Conservation (phyloP, 2,329 filamentous ascomycete species). For the Metarhizium robertsii region DNA sequence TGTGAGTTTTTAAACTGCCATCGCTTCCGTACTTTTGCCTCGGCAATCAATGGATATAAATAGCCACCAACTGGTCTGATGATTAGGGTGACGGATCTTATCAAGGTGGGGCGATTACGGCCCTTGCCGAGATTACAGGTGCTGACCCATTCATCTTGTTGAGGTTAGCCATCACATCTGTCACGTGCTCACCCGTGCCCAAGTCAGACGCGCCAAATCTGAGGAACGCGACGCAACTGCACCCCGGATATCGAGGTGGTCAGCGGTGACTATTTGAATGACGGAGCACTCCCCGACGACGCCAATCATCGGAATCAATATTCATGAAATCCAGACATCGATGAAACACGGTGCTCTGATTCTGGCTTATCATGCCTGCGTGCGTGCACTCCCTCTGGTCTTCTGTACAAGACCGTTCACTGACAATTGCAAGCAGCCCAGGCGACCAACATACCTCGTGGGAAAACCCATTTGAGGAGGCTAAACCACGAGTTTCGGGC, state of each 20-base stretch:
- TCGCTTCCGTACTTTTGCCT: background rate
- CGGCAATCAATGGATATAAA: background rate
- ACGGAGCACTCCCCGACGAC: background rate
- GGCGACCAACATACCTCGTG: constrained; percentile 54
- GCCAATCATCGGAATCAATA: background rate
- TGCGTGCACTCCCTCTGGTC: constrained; percentile 19
- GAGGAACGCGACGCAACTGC: background rate
- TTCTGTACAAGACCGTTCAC: constrained; percentile 2
- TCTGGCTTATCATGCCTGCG: constrained; percentile 31
- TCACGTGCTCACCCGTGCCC: constrained; percentile 11
- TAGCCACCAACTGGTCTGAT: background rate
- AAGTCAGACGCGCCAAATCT: background rate
- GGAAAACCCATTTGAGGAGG: constrained; percentile 75
- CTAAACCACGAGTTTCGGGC: constrained; percentile 56
- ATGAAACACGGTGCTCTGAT: constrained; percentile 6
- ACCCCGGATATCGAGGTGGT: background rate
- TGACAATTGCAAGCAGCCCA: constrained; percentile 36
- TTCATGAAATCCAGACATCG: constrained; percentile 13
- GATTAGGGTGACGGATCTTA: background rate
- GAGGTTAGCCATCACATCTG: too few relatives aligned
- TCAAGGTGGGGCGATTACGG: background rate
- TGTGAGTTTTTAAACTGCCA: too few relatives aligned
- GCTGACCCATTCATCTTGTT: too few relatives aligned
- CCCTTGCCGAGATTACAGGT: background rate
- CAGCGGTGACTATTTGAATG: background rate